These are phyloP conservation scores for Cytospora piceae DNA, from an alignment of 2,329 filamentous ascomycete species.

Conservation along the genomic window DNA sequence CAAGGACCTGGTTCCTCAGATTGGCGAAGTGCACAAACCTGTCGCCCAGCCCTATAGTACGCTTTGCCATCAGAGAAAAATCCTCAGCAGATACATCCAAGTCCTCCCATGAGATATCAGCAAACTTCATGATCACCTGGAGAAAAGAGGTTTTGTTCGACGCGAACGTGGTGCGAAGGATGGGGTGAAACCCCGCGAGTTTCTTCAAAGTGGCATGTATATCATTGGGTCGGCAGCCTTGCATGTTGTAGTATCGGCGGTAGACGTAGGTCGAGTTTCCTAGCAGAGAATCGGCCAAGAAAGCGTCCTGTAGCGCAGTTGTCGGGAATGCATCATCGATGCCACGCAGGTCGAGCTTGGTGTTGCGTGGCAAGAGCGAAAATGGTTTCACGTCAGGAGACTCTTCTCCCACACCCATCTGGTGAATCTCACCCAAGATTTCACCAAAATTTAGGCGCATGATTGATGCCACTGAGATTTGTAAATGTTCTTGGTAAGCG, in stretches of 20 bases:
- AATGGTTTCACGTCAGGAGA: neutral
- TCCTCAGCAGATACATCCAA: constrained; percentile 16
- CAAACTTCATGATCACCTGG: neutral
- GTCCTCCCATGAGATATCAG: neutral
- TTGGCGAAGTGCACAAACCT: constrained; percentile 28
- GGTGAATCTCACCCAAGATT: neutral
- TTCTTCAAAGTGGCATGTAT: neutral
- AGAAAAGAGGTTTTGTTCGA: neutral
- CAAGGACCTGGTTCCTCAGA: constrained; percentile 29
- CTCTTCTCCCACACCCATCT: neutral
- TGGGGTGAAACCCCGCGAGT: neutral
- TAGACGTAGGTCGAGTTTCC: neutral
- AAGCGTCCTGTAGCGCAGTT: neutral
- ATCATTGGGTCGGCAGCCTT: neutral
- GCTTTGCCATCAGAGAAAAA: constrained; percentile 18
- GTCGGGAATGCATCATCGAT: neutral
- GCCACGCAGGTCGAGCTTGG: neutral
- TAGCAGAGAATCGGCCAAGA: neutral
- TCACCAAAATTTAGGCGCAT: neutral
- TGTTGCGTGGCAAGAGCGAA: neutral
- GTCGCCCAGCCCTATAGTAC: constrained; percentile 25
- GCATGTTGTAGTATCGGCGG: neutral
- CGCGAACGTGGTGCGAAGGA: neutral
- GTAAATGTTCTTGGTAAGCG: neutral
- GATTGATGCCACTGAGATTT: neutral